Percentiles rank a stretch among this genome's conserved stretches.
Evolutionary conservation across 108 stramenopile species (phyloP).

Genomic region (Conticribra guillardii): DNA sequence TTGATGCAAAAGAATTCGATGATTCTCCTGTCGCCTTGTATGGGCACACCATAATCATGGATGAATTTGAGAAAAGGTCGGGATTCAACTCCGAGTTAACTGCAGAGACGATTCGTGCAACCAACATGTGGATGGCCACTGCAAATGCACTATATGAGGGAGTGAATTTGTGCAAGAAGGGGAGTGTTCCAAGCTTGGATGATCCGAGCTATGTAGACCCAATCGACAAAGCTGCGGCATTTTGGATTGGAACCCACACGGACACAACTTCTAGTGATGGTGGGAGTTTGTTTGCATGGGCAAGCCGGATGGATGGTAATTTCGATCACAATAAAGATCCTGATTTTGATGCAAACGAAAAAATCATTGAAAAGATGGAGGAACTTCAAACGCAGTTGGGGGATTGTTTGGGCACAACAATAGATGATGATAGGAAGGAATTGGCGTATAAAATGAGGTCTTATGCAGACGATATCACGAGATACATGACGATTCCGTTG

Average conservation of each 20-base stretch:
- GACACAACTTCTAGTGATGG: conserved; percentile 54
- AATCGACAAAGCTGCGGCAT: conserved; percentile 77
- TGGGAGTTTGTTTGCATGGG: conserved; percentile 65
- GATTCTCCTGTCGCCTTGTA: conserved; percentile 31
- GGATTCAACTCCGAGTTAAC: not conserved
- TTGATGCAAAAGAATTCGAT: conserved; percentile 20
- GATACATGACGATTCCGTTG: conserved; percentile 59
- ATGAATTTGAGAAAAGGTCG: conserved; percentile 27
- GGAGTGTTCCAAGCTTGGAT: conserved; percentile 24
- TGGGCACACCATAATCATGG: conserved; percentile 36
- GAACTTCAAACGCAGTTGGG: conserved; percentile 49
- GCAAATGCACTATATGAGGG: conserved; percentile 64
- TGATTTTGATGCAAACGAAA: conserved; percentile 24
- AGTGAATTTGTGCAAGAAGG: conserved; percentile 43
- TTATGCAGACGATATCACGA: conserved; percentile 50
- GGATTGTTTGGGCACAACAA: conserved; percentile 30
- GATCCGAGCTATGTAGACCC: conserved; percentile 22
- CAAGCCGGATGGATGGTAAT: conserved; percentile 46
- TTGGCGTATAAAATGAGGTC: conserved; percentile 34
- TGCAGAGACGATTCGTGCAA: conserved; percentile 20
- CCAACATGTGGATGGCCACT: conserved; percentile 79
- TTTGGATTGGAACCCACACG: conserved; percentile 75
- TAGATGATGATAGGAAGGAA: conserved; percentile 20
- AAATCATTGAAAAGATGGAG: conserved; percentile 30
- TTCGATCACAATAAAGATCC: conserved; percentile 26